These are phyloP conservation scores for Phytophthora aleatoria DNA, from an alignment of 352 stramenopile genomes.

Conservation along the genomic window DNA sequence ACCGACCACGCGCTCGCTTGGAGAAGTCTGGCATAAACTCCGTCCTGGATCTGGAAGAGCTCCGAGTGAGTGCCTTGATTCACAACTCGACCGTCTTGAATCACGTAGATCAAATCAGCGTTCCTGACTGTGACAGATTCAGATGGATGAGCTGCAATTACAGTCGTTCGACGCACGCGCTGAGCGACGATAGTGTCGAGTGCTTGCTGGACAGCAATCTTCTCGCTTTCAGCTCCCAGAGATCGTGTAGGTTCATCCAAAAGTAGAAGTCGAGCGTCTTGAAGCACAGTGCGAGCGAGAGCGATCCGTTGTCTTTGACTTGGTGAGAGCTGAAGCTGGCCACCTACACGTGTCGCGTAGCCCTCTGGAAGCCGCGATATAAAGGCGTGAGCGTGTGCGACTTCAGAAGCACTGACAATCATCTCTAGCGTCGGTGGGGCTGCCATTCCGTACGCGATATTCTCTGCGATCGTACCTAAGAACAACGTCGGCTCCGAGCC, in stretches of 20 bases:
- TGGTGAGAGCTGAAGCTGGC: slow-evolving; percentile 66
- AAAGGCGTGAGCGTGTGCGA: slow-evolving; percentile 95
- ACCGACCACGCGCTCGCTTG: slow-evolving; percentile 28
- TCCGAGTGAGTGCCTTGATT: slow-evolving; percentile 49
- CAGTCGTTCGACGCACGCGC: slow-evolving; percentile 40
- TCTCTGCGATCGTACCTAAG: slow-evolving; percentile 65
- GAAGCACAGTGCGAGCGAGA: slow-evolving; percentile 93
- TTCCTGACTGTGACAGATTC: slow-evolving; percentile 41
- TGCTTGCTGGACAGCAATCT: slow-evolving; percentile 60
- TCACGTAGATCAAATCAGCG: slow-evolving; percentile 43
- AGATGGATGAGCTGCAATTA: slow-evolving; percentile 48
- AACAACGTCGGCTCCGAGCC: slow-evolving; percentile 61
- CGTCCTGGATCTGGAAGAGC: slow-evolving; percentile 28
- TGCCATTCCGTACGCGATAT: slow-evolving; percentile 66
- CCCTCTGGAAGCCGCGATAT: slow-evolving; percentile 90
- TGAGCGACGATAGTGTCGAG: slow-evolving; percentile 47
- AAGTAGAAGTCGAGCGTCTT: slow-evolving; percentile 86
- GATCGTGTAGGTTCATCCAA: slow-evolving; percentile 89
- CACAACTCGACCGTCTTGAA: slow-evolving; percentile 26
- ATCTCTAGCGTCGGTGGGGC: slow-evolving; percentile 56
- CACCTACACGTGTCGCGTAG: slow-evolving; percentile 94
- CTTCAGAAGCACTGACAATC: slow-evolving; percentile 85
- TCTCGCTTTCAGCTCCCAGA: slow-evolving; percentile 76
- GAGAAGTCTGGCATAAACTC: slow-evolving; percentile 27
- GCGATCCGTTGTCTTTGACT: slow-evolving; percentile 86